Conservation (phyloP, 164 flowering plant species). For the Vitis labrusca region DNA sequence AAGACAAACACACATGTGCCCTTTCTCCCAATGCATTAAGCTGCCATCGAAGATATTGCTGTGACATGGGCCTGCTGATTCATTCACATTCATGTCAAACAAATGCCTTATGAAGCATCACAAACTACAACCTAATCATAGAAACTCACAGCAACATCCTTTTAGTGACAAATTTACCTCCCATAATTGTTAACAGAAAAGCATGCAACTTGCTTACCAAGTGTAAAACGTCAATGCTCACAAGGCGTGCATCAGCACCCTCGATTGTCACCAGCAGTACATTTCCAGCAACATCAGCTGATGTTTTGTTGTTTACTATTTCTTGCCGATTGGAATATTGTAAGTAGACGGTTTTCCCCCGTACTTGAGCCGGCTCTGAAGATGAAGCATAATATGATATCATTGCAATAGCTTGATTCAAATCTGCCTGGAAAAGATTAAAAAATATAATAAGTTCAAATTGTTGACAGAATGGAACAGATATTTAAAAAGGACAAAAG, state of each 20-base stretch:
- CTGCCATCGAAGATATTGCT: conserved; percentile 90
- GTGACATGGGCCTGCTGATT: conserved; percentile 96
- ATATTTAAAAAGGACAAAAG: not conserved
- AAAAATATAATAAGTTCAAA: not conserved
- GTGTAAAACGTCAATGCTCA: conserved; percentile 94
- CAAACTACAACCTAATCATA: conserved; percentile 40
- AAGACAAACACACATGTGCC: conserved; percentile 95
- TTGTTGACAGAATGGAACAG: not conserved
- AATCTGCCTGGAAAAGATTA: conserved; percentile 53
- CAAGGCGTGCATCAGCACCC: conserved; percentile 82
- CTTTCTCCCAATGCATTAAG: conserved; percentile 92
- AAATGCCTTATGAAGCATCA: conserved; percentile 42
- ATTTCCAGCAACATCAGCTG: conserved; percentile 93
- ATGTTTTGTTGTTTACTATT: conserved; percentile 88
- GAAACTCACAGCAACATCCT: conserved; percentile 20
- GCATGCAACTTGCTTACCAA: conserved; percentile 65
- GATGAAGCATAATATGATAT: conserved; percentile 94
- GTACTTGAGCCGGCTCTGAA: conserved; percentile 95
- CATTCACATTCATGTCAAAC: conserved; percentile 87
- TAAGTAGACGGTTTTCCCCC: conserved; percentile 92
- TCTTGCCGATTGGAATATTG: conserved; percentile 97
- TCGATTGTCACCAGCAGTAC: conserved; percentile 93
- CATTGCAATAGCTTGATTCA: conserved; percentile 96
- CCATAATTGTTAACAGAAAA: conserved; percentile 8
- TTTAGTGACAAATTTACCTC: conserved; percentile 17